A percentile compares a stretch with the other conserved stretches of the same genome.
These are phyloP conservation scores for Cyberlindnera samutprakarnensis DNA, from an alignment of 805 yeast genomes.

Conservation along the genomic window DNA sequence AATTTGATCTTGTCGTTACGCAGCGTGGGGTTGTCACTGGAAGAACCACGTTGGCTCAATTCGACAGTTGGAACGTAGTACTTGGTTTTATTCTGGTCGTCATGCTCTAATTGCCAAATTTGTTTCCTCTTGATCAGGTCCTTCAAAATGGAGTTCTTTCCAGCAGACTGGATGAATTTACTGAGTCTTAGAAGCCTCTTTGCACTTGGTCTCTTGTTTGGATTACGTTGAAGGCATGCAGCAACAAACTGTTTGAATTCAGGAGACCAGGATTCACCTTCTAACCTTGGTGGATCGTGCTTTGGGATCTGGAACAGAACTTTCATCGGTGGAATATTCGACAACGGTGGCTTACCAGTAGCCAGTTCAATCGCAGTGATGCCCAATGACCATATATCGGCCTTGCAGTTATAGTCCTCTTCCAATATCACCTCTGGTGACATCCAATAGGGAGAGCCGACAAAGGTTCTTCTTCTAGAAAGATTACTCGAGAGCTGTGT, in stretches of 20 bases:
- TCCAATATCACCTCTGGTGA: slow-evolving; percentile 96
- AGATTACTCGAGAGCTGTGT: slow-evolving; percentile 65
- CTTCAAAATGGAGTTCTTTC: slow-evolving; percentile 27
- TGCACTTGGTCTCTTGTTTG: slow-evolving; percentile 60
- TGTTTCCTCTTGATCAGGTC: slow-evolving; percentile 36
- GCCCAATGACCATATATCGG: slow-evolving; percentile 97
- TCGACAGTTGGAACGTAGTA: slow-evolving; percentile 26
- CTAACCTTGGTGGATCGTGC: slow-evolving; percentile 84
- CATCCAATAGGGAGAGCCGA: slow-evolving; percentile 97
- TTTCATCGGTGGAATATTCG: slow-evolving; percentile 49
- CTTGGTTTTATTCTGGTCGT: slow-evolving; percentile 3
- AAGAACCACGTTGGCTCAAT: no score
- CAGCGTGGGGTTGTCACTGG: background rate
- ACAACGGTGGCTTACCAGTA: slow-evolving; percentile 96
- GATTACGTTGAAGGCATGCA: slow-evolving; percentile 65
- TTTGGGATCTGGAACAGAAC: slow-evolving; percentile 33
- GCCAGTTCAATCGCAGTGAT: slow-evolving; percentile 91
- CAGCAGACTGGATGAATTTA: slow-evolving; percentile 36
- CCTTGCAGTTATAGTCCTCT: slow-evolving; percentile 78
- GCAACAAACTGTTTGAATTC: slow-evolving; percentile 63
- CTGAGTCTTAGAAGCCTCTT: slow-evolving; percentile 48
- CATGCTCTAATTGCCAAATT: slow-evolving; percentile 28
- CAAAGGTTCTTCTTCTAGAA: slow-evolving; percentile 57
- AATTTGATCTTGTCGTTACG: slow-evolving; percentile 9
- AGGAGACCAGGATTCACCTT: slow-evolving; percentile 62